Conservation (phyloP, 768 basidiomycete genomes). For the Serendipita vermifera region DNA sequence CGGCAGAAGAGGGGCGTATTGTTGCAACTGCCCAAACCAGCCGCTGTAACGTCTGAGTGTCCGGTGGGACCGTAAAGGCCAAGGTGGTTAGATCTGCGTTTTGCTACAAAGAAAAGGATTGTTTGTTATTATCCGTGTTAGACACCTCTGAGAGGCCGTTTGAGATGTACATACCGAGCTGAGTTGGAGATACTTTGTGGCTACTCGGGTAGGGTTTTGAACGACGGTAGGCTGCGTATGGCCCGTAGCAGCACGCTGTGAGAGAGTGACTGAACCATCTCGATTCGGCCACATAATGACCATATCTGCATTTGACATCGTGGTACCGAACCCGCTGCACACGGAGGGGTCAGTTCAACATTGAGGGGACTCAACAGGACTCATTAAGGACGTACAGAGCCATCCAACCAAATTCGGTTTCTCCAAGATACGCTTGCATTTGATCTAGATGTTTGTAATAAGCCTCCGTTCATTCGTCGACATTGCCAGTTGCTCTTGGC, state of each 20-base stretch:
- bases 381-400: constrained; percentile 9
- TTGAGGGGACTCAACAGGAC: not conserved
- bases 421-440: constrained; percentile 3
- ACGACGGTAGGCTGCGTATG: constrained; percentile 48
- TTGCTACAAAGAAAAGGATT: constrained; percentile 15
- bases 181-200: constrained; percentile 28
- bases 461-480: not conserved
- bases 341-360: not conserved
- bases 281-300: constrained; percentile 61
- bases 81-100: constrained; percentile 16
- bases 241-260: constrained; percentile 42
- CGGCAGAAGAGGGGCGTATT: constrained; percentile 35
- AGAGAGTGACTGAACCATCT: constrained; percentile 49
- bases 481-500: not conserved
- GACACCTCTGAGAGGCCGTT: constrained; percentile 23
- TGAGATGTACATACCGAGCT: constrained; percentile 34
- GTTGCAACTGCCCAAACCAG: constrained; percentile 51
- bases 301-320: constrained; percentile 30
- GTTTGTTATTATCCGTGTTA: not conserved
- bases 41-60: constrained; percentile 23
- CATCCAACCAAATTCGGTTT: constrained; percentile 14
- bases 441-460: not conserved
- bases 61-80: constrained; percentile 18
- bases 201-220: constrained; percentile 37
- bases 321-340: constrained; percentile 13